Base-by-base conservation (phyloP, 2,329 filamentous ascomycete genomes). In the Botrytis aclada region DNA sequence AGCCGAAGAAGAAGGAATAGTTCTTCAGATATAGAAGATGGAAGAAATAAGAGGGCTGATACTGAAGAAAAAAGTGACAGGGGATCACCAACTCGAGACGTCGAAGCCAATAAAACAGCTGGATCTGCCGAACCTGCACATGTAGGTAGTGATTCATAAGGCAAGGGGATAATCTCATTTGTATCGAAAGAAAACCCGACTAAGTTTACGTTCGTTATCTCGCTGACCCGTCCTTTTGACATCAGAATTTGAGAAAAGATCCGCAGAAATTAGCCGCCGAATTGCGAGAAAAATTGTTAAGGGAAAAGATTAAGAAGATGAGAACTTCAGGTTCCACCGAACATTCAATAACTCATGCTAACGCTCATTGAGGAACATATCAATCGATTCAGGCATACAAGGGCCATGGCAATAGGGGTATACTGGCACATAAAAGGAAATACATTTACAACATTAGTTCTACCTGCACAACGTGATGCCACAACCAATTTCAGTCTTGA, bases 1-100 rank as follows among this genome's bases (percentile, higher is more conserved):
- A 81, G 78, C 75, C 82, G 82, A 75, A 84, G 83, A 76, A 85
- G 85, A 80, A 84, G 83, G 77, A 87, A 84, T 80, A 83, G 83
- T 76, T 88, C 87, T 45, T 60, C 86, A 71, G 77, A 79, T 74
- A 75, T 76, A 79, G 83, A 85, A 81, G 84, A 83, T 80, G 81
- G 81, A 79, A 85, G 83, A 83, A 81, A 84, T 81, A 87, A 83
- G 82, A 85, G 84, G 81, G 86, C 85, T 89, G 88, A 90, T 88
- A 82, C 82, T 86, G 83, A 84, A 82, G 82, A 83, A 82, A 81
- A 84, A 82, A 81, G 82, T 79, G 84, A 82, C 82, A 79, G 75
- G 74, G 73, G 73, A 74, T 77, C 76, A 18, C 69, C 77, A 69
- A 73, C 32, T 63, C 75, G 71, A 73, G 75, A 77, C 41, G 75